phyloP scores from a whole-genome alignment of 2,329 filamentous ascomycete genomes.

The Periconia sp. region DNA sequence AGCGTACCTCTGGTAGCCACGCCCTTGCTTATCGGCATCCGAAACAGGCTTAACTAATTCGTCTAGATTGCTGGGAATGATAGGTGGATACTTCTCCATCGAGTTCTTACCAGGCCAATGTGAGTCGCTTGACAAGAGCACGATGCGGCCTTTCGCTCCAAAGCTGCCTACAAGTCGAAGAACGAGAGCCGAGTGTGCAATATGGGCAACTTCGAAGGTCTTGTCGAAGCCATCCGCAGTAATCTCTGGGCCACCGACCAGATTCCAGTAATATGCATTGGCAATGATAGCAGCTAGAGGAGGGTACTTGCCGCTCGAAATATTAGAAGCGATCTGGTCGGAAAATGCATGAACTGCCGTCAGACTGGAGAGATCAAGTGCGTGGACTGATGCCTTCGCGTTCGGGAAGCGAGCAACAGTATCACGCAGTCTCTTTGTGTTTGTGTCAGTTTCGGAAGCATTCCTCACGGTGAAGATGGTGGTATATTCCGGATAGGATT shows the following conservation, averaged over 20 bases:
- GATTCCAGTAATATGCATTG: slow-evolving; percentile 17
- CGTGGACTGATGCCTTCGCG: slow-evolving; percentile 3
- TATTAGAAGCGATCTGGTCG: background rate
- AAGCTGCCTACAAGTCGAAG: slow-evolving; percentile 10
- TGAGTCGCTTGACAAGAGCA: slow-evolving; percentile 26
- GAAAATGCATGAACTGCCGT: slow-evolving; percentile 8
- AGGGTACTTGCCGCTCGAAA: slow-evolving; percentile 6
- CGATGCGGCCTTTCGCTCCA: slow-evolving; percentile 1
- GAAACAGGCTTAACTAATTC: slow-evolving; percentile 37
- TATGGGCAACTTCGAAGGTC: slow-evolving; percentile 9
- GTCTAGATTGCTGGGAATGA: slow-evolving; percentile 43
- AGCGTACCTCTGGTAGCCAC: slow-evolving; percentile 51
- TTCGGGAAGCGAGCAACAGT: slow-evolving; percentile 3
- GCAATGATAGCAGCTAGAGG: slow-evolving; percentile 7
- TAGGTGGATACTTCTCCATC: slow-evolving; percentile 42
- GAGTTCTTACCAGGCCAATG: slow-evolving; percentile 48
- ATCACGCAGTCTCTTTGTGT: slow-evolving; percentile 6
- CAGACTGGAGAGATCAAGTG: slow-evolving; percentile 10
- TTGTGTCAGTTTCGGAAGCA: background rate
- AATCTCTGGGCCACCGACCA: background rate
- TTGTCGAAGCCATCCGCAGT: slow-evolving; percentile 14
- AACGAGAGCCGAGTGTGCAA: slow-evolving; percentile 9
- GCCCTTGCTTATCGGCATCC: slow-evolving; percentile 35
- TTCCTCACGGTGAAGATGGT: slow-evolving; percentile 9
- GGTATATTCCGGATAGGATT: background rate